A percentile compares a stretch with the other conserved stretches of the same genome.
phyloP scores from a whole-genome alignment of 1,284 basidiomycete species.

The Pseudozyma sp. region DNA sequence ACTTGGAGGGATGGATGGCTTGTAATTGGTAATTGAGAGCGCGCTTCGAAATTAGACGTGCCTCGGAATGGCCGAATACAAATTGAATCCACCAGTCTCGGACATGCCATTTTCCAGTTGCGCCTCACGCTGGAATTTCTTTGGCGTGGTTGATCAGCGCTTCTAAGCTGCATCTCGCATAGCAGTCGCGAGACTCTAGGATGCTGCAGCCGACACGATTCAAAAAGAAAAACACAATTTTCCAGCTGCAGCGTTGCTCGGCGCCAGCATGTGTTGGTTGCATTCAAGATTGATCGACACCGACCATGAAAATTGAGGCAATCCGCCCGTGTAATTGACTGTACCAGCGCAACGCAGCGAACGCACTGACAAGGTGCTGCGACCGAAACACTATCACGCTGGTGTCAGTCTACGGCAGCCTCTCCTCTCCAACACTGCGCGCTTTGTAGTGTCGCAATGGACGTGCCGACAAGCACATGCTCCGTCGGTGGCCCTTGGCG shows the following conservation, averaged over 20 bases:
- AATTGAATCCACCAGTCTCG: constrained; percentile 1
- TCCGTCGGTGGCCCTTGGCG: background rate
- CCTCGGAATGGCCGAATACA: background rate
- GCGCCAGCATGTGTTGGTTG: constrained; percentile 14
- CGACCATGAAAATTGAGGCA: background rate
- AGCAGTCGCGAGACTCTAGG: constrained; percentile 10
- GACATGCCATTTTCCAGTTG: constrained; percentile 7
- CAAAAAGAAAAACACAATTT: background rate
- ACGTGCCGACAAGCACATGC: background rate
- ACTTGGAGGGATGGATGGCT: too few relatives aligned
- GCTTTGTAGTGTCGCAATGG: too few relatives aligned
- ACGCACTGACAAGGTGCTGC: background rate
- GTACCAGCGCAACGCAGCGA: background rate
- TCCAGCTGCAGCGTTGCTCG: constrained; percentile 3
- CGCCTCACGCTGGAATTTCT: background rate
- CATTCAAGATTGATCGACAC: constrained; percentile 17
- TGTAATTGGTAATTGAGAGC: background rate
- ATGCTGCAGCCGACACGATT: background rate
- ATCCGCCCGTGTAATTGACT: background rate
- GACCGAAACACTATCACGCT: background rate
- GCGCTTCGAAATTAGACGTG: constrained; percentile 2
- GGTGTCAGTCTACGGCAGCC: too few relatives aligned
- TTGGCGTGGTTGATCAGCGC: constrained; percentile 16
- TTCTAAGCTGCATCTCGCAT: constrained; percentile 42
- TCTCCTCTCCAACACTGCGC: too few relatives aligned